Evolutionary conservation across 805 yeast genomes (phyloP).

Genomic region (Yarrowia alimentaria): DNA sequence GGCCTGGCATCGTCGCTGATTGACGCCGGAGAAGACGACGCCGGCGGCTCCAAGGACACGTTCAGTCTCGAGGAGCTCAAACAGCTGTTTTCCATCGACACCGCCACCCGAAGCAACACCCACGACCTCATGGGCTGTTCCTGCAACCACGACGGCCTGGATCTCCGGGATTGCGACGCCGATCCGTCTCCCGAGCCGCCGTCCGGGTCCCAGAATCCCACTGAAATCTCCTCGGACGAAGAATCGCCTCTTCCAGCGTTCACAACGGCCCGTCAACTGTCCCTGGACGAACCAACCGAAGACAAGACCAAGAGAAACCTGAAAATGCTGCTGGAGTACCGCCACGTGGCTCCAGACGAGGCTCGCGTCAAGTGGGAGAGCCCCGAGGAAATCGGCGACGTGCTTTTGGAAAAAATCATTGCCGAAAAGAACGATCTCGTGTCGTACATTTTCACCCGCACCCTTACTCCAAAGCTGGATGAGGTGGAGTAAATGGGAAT

Average conservation of each 20-base stretch:
- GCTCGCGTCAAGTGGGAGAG: slow-evolving; percentile 8
- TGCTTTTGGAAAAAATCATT: slow-evolving; percentile 4
- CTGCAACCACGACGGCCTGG: slow-evolving; percentile 10
- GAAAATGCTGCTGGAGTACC: slow-evolving; percentile 6
- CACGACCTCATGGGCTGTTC: slow-evolving; percentile 62
- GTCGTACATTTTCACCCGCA: slow-evolving; percentile 11
- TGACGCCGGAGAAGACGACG: slow-evolving; percentile 43
- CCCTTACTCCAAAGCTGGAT: not conserved
- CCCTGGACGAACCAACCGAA: slow-evolving; percentile 1
- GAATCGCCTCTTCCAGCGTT: too few relatives aligned
- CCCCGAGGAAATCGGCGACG: slow-evolving; percentile 1
- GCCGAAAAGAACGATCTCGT: slow-evolving; percentile 6
- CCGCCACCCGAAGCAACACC: slow-evolving; percentile 55
- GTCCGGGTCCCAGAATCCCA: too few relatives aligned
- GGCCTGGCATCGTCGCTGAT: slow-evolving; percentile 73
- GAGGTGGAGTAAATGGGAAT: not conserved
- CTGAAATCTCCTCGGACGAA: too few relatives aligned
- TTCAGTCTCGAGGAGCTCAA: slow-evolving; percentile 68
- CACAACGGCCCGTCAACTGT: slow-evolving; percentile 9
- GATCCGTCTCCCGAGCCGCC: too few relatives aligned
- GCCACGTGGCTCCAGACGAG: slow-evolving; percentile 1
- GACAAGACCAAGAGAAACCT: slow-evolving; percentile 2
- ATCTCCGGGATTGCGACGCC: too few relatives aligned
- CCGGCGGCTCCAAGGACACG: slow-evolving; percentile 45
- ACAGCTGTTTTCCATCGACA: slow-evolving; percentile 65